Evolutionary conservation across 768 basidiomycete genomes (phyloP), one percentile per base, ranked within the genome.

Genomic region (Boletus vermiculosoides): DNA sequence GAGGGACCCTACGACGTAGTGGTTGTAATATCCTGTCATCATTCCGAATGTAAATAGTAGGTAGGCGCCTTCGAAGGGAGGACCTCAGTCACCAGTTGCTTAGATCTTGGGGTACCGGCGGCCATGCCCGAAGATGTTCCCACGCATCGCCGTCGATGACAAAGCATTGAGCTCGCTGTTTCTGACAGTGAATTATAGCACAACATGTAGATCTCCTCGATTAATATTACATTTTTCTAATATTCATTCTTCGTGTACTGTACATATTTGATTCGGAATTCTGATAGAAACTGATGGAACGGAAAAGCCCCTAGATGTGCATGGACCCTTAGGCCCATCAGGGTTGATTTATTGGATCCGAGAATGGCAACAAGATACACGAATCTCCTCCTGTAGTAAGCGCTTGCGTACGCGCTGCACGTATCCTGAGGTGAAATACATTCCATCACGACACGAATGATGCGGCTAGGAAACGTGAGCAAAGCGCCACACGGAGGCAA

Each of bases 401-500:
- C 13, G 34, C 16, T 39, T 22, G 11, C 20, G 6, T 40, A 63
- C 40, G n/a, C 49, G 41, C 30, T 37, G 46, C 4, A 10, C 41
- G 34, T 18, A 40, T 50, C 23, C 45, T 45, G 54, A 42, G 36
- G 39, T 39, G 40, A n/a, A 12, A n/a, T 33, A 40, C 40, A 30
- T 46, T 25, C 31, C n/a, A 25, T 45, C 28, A 36, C 31, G 30
- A 37, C 41, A 52, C 12, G 28, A 25, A 3, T 33, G 40, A n/a
- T 45, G n/a, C n/a, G 45, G 36, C 16, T 7, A 28, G 4, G 39
- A 51, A 40, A 51, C 36, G 41, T 45, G 48, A 41, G 20, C 30
- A 40, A 40, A 52, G 28, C 56, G 57, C 55, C 57, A 55, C 58
- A 46, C 60, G 59, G 66, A 59, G 57, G 54, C 37, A 56, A 68